Evolutionary conservation across 164 flowering plant genomes (phyloP).

Genomic region (Litsea cubeba): DNA sequence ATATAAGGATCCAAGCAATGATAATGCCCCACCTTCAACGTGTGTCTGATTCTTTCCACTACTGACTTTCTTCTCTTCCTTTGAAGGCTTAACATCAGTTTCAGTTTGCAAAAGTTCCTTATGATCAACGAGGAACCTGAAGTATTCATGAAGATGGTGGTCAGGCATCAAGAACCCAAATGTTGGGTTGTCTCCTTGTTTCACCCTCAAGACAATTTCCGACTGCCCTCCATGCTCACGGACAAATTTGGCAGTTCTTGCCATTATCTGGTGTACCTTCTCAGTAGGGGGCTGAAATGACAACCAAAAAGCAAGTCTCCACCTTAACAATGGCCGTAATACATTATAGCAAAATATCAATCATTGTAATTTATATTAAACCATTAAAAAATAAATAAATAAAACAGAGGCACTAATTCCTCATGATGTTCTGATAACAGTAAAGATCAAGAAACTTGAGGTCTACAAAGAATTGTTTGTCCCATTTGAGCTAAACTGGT

Average conservation of each 20-base stretch:
- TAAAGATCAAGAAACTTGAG: constrained; percentile 40
- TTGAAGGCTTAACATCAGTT: constrained; percentile 31
- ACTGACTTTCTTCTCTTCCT: constrained; percentile 27
- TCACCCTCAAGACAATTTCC: constrained; percentile 88
- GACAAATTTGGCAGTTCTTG: constrained; percentile 88
- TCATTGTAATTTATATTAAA: constrained; percentile 5
- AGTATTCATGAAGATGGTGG: constrained; percentile 85
- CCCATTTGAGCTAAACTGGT: constrained; percentile 34
- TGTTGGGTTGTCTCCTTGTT: constrained; percentile 93
- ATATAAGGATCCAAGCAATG: constrained; percentile 85
- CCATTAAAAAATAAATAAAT: constrained; percentile 7
- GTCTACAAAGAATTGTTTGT: constrained; percentile 35
- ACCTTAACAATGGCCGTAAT: constrained; percentile 16
- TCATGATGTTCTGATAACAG: constrained; percentile 30
- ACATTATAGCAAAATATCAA: not conserved
- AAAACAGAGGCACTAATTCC: constrained; percentile 19
- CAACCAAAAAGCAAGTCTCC: constrained; percentile 16
- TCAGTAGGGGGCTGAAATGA: constrained; percentile 85
- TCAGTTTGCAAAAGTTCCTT: constrained; percentile 46
- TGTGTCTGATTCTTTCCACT: constrained; percentile 23
- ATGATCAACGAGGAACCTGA: constrained; percentile 85
- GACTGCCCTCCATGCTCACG: constrained; percentile 91
- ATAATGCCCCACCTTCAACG: constrained; percentile 55
- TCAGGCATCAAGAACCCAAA: constrained; percentile 98
- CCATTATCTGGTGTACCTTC: constrained; percentile 91